Conservation (phyloP, 2,329 filamentous ascomycete genomes). For the Graphium sp. region DNA sequence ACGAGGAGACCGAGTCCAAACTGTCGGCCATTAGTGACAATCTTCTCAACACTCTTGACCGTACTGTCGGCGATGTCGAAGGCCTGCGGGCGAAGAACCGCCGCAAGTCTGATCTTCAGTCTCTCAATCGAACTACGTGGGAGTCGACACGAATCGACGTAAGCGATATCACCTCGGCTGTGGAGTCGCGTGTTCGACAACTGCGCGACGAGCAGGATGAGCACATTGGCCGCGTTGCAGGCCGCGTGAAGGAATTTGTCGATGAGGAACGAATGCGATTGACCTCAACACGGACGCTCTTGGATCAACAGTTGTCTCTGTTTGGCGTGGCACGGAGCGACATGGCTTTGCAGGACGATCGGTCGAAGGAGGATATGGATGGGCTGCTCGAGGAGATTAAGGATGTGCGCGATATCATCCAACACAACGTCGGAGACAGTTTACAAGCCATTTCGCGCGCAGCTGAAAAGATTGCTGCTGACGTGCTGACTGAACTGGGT, state of each 20-base stretch:
- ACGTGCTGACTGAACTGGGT: constrained; percentile 72
- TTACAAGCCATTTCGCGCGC: constrained; percentile 68
- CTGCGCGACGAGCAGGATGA: constrained; percentile 59
- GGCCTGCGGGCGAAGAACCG: constrained; percentile 75
- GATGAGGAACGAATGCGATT: constrained; percentile 57
- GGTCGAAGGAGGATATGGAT: constrained; percentile 75
- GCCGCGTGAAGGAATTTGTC: constrained; percentile 64
- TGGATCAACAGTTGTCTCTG: constrained; percentile 49
- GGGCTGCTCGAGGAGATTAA: constrained; percentile 85
- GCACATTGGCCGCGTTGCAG: constrained; percentile 50
- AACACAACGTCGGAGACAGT: constrained; percentile 69
- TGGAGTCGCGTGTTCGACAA: constrained; percentile 58
- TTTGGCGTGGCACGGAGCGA: constrained; percentile 54
- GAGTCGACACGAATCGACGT: constrained; percentile 59
- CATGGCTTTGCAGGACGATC: constrained; percentile 48
- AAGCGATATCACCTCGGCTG: constrained; percentile 54
- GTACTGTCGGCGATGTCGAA: constrained; percentile 64
- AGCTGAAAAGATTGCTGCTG: constrained; percentile 75
- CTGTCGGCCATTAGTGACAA: constrained; percentile 57
- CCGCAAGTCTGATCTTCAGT: constrained; percentile 70
- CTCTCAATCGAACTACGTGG: constrained; percentile 67
- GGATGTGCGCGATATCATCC: constrained; percentile 74
- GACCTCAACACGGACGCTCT: constrained; percentile 48
- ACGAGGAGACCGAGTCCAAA: constrained; percentile 68
- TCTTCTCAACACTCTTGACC: constrained; percentile 61